Conservation (phyloP, 108 stramenopile species). For the Stephanodiscus triporus region DNA sequence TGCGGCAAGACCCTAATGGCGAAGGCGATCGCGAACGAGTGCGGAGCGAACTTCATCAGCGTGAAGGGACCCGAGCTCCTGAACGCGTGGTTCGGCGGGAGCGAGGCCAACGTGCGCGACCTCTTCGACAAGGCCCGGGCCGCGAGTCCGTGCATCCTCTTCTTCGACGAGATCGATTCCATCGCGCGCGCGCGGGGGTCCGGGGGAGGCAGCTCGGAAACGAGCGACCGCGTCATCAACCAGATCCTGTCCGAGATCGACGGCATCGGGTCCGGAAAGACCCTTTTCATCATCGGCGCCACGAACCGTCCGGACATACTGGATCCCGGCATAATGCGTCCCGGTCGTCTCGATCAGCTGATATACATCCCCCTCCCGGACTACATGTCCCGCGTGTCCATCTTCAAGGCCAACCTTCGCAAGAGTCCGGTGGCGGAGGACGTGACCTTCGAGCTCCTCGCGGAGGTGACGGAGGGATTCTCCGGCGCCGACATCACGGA, state of each 20-base stretch:
- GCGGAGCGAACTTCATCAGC: constrained; percentile 96
- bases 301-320: constrained; percentile 95
- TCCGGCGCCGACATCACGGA: constrained; percentile 97
- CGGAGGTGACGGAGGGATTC: constrained; percentile 88
- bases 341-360: constrained; percentile 94
- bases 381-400: constrained; percentile 81
- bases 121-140: constrained; percentile 91
- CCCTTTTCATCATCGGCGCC: constrained; percentile 93
- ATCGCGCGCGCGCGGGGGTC: constrained; percentile 71
- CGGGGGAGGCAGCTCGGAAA: constrained; percentile 88
- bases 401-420: constrained; percentile 96
- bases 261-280: constrained; percentile 94
- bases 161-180: constrained; percentile 99
- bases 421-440: constrained; percentile 88
- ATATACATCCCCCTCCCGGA: constrained; percentile 95
- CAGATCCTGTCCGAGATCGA: constrained; percentile 99
- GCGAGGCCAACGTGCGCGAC: constrained; percentile 97
- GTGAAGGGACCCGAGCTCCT: constrained; percentile 97
- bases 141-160: constrained; percentile 94
- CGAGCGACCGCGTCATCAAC: constrained; percentile 98
- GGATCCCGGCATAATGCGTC: constrained; percentile 93
- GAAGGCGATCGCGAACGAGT: constrained; percentile 99
- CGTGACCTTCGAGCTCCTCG: constrained; percentile 86
- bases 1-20: constrained; percentile 95
- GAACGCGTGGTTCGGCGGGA: constrained; percentile 97